Evolutionary conservation across 257 asterid species (phyloP), one percentile per base, ranked within the genome.

Genomic region (Gardenia jasminoides): DNA sequence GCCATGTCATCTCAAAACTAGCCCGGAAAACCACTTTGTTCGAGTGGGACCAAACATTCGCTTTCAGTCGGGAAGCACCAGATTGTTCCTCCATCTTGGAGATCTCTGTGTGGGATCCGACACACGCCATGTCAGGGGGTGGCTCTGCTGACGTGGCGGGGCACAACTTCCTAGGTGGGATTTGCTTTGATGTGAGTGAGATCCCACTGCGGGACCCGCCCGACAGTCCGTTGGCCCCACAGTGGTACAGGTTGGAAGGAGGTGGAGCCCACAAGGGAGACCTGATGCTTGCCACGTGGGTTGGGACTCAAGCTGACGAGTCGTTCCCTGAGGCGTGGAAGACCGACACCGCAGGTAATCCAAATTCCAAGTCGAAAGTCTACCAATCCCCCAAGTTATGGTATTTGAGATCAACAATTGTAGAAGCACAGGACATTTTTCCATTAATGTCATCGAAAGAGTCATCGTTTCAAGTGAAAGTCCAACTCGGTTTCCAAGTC

Each of bases 281-380:
- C 83, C 88, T 92, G 66, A 94, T 94, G 97, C 96, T 94, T 10
- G 97, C 98, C 85, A 84, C 98, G 30, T 94, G 97, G 98, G 81
- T 92, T 1, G 98, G 98, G 6, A 94, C 97, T 5, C 98, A 92
- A 68, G 97, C 97, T 11, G 98, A 94, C 74, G 98, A 94, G 56
- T 94, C 98, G 1, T 94, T 94, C 33, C 90, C 97, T 0, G 96
- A 94, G 31, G 96, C 98, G 4, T 94, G 97, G 98, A 94, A 94
- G 85, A 85, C 93, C 6, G 98, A 92, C 26, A 87, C 92, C 0
- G 89, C 91, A 1, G 87, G 88, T 41, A 87, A 88, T 79, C 92
- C 96, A 0, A 82, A 39, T 70, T 89, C 96, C 20, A 82, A 84
- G 64, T 88, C 98, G 1, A 94, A 92, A 75, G 92, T 94, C 78